These are phyloP conservation scores for Adansonia gregorii DNA, from an alignment of 441 rosid genomes.

Conservation along the genomic window DNA sequence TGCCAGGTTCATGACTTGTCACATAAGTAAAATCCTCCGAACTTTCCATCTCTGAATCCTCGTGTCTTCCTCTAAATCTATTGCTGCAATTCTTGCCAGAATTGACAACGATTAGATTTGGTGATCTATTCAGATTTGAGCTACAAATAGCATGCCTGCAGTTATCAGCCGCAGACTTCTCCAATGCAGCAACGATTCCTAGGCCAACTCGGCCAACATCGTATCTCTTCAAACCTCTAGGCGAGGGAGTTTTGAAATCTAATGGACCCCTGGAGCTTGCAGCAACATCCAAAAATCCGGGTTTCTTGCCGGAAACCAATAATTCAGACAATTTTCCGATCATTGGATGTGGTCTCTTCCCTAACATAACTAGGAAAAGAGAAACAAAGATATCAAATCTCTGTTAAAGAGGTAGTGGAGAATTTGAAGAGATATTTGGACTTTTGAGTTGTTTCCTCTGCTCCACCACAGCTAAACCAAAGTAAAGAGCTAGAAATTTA, in stretches of 20 bases:
- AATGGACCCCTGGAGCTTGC: slow-evolving; percentile 52
- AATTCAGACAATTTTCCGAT: slow-evolving; percentile 51
- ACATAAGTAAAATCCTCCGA: slow-evolving; percentile 52
- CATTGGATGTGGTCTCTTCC: slow-evolving; percentile 43
- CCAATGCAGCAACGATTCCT: slow-evolving; percentile 62
- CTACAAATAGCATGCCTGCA: slow-evolving; percentile 25
- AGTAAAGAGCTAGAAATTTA: slow-evolving; percentile 9
- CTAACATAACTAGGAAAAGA: slow-evolving; percentile 30
- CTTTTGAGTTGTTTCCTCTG: neutral
- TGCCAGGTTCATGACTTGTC: slow-evolving; percentile 44
- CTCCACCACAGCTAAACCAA: slow-evolving; percentile 2
- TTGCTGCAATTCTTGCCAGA: slow-evolving; percentile 26
- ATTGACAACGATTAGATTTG: slow-evolving; percentile 26
- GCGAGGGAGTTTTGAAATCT: slow-evolving; percentile 46
- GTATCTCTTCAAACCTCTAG: slow-evolving; percentile 44
- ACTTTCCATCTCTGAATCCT: slow-evolving; percentile 36
- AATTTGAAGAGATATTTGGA: slow-evolving; percentile 7
- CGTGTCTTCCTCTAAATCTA: slow-evolving; percentile 13
- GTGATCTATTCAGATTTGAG: slow-evolving; percentile 30
- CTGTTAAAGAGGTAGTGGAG: neutral
- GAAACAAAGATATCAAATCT: neutral
- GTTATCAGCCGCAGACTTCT: slow-evolving; percentile 18
- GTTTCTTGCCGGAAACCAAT: slow-evolving; percentile 42
- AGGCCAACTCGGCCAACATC: slow-evolving; percentile 59
- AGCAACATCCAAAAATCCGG: slow-evolving; percentile 29